Percentiles rank a stretch among this genome's conserved stretches.
These are phyloP conservation scores for Coriaria nepalensis DNA, from an alignment of 306 rosid genomes.

Conservation along the genomic window DNA sequence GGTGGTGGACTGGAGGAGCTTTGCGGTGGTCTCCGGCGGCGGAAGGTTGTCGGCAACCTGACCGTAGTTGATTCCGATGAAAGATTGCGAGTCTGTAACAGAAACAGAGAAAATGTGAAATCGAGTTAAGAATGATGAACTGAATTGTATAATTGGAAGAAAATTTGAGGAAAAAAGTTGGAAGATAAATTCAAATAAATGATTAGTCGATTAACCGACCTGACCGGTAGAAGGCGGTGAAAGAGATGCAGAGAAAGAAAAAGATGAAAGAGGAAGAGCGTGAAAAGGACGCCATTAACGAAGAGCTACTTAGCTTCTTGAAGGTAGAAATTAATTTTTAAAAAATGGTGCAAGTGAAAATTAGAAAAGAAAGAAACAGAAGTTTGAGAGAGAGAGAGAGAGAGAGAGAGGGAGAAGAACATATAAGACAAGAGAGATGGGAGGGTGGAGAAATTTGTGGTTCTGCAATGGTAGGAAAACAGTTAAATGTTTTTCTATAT, in stretches of 20 bases:
- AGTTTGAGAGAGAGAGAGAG: too few species aligned
- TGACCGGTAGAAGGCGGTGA: conserved; percentile 20
- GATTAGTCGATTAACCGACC: conserved; percentile 21
- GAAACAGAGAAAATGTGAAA: neutral
- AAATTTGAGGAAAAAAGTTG: neutral
- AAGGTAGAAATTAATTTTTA: neutral
- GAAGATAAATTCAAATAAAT: neutral
- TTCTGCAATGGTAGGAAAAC: too few species aligned
- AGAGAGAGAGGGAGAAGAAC: too few species aligned
- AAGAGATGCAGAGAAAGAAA: conserved; percentile 23
- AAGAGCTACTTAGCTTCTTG: neutral
- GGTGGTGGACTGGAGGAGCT: conserved; percentile 54
- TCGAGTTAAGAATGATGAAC: neutral
- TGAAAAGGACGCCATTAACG: neutral
- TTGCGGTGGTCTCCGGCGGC: conserved; percentile 30
- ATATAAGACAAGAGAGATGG: too few species aligned
- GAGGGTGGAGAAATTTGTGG: too few species aligned
- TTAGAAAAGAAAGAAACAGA: too few species aligned
- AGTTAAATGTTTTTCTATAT: too few species aligned
- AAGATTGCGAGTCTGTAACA: conserved; percentile 63
- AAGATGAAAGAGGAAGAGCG: neutral
- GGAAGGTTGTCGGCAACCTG: conserved; percentile 69
- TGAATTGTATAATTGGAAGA: neutral
- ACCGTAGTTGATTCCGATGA: conserved; percentile 83
- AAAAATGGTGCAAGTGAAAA: neutral